phyloP scores from a whole-genome alignment of 495 filamentous ascomycete species.

The Chaetomium tenue region DNA sequence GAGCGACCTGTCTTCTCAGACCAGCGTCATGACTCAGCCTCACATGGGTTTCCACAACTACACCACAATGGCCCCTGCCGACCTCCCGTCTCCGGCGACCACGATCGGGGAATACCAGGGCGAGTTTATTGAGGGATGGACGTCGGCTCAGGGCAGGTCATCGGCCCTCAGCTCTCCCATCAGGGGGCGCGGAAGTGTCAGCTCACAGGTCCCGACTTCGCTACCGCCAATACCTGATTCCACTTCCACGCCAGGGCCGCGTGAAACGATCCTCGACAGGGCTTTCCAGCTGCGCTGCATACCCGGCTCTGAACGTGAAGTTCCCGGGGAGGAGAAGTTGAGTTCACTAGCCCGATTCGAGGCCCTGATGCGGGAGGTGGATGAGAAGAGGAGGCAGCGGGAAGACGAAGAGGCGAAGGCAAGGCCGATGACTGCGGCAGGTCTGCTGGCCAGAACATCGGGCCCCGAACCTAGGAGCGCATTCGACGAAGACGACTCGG shows the following conservation, averaged over 20 bases:
- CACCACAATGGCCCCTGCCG: constrained; percentile 43
- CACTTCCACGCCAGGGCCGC: constrained; percentile 44
- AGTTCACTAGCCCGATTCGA: constrained; percentile 59
- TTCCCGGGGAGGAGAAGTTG: constrained; percentile 54
- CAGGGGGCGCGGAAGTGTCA: constrained; percentile 45
- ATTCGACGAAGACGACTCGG: constrained; percentile 45
- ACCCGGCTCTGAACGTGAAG: constrained; percentile 47
- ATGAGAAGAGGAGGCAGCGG: constrained; percentile 44
- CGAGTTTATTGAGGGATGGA: constrained; percentile 59
- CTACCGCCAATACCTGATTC: constrained; percentile 38
- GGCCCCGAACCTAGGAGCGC: constrained; percentile 42
- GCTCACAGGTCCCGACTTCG: constrained; percentile 38
- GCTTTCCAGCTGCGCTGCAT: constrained; percentile 58
- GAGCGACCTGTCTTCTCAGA: constrained; percentile 55
- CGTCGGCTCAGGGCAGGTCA: constrained; percentile 54
- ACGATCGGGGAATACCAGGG: constrained; percentile 52
- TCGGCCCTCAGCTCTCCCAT: constrained; percentile 51
- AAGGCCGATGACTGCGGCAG: constrained; percentile 21
- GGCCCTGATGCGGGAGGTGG: constrained; percentile 56
- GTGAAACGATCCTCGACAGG: constrained; percentile 60
- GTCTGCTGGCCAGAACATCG: constrained; percentile 13
- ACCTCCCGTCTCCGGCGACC: constrained; percentile 53
- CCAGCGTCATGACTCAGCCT: constrained; percentile 46
- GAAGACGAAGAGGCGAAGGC: constrained; percentile 31
- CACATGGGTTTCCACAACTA: constrained; percentile 45